A percentile compares a stretch with the other conserved stretches of the same genome.
Evolutionary conservation across 345 rosid species (phyloP).

Genomic region (Syzygium aromaticum): DNA sequence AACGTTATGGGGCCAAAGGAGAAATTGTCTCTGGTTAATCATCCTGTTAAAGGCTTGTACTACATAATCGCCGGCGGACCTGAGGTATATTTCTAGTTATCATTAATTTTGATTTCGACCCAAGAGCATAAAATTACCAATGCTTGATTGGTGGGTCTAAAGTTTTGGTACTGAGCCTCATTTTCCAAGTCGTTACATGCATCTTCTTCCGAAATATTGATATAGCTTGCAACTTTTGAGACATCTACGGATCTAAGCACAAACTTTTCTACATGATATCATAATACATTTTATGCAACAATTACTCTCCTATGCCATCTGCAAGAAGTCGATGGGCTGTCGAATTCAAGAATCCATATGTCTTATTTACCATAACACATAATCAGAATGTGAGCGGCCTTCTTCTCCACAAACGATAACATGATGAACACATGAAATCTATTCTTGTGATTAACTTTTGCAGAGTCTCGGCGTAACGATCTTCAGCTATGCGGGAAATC

Average conservation of each 20-base stretch:
- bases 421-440: neutral
- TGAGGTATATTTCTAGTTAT: slow-evolving; percentile 22
- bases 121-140: slow-evolving; percentile 2
- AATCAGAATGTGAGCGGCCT: neutral
- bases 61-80: slow-evolving; percentile 31
- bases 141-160: neutral
- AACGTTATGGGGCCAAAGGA: slow-evolving; percentile 41
- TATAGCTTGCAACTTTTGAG: neutral
- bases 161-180: neutral
- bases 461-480: slow-evolving; percentile 21
- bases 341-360: neutral
- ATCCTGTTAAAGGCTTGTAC: slow-evolving; percentile 39
- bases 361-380: neutral
- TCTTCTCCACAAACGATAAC: neutral
- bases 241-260: neutral
- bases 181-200: neutral
- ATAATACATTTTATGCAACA: neutral
- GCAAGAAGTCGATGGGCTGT: neutral
- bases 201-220: neutral
- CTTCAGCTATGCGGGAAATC: slow-evolving; percentile 31
- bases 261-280: neutral
- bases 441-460: neutral
- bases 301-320: neutral
- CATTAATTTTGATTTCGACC: slow-evolving; percentile 7
- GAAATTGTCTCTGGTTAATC: slow-evolving; percentile 31